These are phyloP conservation scores for Musa troglodytarum DNA, from an alignment of 176 grass and related monocot species.

Conservation along the genomic window DNA sequence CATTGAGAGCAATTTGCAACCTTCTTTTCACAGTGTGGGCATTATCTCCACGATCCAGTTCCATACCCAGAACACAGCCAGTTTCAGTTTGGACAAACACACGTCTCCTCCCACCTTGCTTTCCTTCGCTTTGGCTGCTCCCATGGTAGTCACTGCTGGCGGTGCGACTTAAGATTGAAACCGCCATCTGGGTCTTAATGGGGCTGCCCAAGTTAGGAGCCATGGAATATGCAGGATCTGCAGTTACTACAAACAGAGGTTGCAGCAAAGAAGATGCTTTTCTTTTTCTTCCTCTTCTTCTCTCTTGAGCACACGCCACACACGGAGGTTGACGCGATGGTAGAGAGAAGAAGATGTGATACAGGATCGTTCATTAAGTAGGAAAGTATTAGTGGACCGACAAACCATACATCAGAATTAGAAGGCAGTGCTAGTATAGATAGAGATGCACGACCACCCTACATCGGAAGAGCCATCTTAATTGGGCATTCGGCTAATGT, in stretches of 20 bases:
- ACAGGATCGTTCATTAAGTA: not conserved
- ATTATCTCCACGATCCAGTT: slow-evolving; percentile 50
- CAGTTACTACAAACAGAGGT: slow-evolving; percentile 3
- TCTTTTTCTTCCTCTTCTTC: slow-evolving; percentile 29
- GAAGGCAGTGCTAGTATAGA: not conserved
- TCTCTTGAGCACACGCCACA: slow-evolving; percentile 26
- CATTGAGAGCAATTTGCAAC: slow-evolving; percentile 55
- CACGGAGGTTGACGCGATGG: slow-evolving; percentile 15
- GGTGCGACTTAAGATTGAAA: slow-evolving; percentile 47
- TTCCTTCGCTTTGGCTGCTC: slow-evolving; percentile 25
- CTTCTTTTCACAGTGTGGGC: slow-evolving; percentile 64
- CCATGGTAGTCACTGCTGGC: slow-evolving; percentile 33
- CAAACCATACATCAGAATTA: not conserved
- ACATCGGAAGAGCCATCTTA: not conserved
- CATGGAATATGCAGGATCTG: slow-evolving; percentile 21
- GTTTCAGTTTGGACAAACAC: slow-evolving; percentile 58
- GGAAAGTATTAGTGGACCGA: not conserved
- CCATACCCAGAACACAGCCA: slow-evolving; percentile 44
- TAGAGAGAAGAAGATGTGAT: not conserved
- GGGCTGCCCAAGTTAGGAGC: slow-evolving; percentile 43
- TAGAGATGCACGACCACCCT: not conserved
- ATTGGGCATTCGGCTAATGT: not conserved
- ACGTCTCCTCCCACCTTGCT: slow-evolving; percentile 35
- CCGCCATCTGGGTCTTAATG: slow-evolving; percentile 59
- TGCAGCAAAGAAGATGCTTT: slow-evolving; percentile 7